A percentile compares a stretch with the other conserved stretches of the same genome.
Conservation (phyloP, 2,329 filamentous ascomycete genomes). For the Diaporthe sp. region DNA sequence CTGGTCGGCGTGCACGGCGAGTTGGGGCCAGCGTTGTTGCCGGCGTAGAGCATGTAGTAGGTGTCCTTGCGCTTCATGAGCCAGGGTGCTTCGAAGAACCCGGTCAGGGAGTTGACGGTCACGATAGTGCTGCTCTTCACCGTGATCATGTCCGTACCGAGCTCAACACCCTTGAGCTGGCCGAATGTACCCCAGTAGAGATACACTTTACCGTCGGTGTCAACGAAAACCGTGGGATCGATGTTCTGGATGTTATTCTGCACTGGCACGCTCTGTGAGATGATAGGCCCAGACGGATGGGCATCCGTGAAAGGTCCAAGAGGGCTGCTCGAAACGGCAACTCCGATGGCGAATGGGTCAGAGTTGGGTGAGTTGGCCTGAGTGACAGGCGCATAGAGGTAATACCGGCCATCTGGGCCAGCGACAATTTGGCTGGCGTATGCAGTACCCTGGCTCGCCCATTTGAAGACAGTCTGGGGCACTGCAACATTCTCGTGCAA, state of each 20-base stretch:
- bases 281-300: slow-evolving; percentile 50
- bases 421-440: slow-evolving; percentile 53
- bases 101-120: slow-evolving; percentile 45
- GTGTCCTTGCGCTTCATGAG: slow-evolving; percentile 51
- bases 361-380: slow-evolving; percentile 44
- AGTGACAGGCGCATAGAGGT: slow-evolving; percentile 52
- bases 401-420: slow-evolving; percentile 51
- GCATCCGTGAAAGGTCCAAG: slow-evolving; percentile 52
- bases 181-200: slow-evolving; percentile 55
- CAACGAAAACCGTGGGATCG: slow-evolving; percentile 53
- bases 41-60: slow-evolving; percentile 56
- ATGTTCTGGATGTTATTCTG: slow-evolving; percentile 56
- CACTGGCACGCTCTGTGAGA: slow-evolving; percentile 47
- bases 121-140: slow-evolving; percentile 43
- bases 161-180: slow-evolving; percentile 50
- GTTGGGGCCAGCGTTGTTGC: slow-evolving; percentile 51
- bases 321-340: slow-evolving; percentile 51
- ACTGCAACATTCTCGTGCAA: slow-evolving; percentile 48
- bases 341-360: slow-evolving; percentile 54
- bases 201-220: slow-evolving; percentile 51
- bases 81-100: slow-evolving; percentile 56
- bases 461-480: slow-evolving; percentile 50
- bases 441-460: slow-evolving; percentile 50
- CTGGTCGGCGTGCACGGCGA: slow-evolving; percentile 54
- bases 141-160: slow-evolving; percentile 53